Conservation (phyloP, 2,329 filamentous ascomycete species). For the Fusarium sp. region DNA sequence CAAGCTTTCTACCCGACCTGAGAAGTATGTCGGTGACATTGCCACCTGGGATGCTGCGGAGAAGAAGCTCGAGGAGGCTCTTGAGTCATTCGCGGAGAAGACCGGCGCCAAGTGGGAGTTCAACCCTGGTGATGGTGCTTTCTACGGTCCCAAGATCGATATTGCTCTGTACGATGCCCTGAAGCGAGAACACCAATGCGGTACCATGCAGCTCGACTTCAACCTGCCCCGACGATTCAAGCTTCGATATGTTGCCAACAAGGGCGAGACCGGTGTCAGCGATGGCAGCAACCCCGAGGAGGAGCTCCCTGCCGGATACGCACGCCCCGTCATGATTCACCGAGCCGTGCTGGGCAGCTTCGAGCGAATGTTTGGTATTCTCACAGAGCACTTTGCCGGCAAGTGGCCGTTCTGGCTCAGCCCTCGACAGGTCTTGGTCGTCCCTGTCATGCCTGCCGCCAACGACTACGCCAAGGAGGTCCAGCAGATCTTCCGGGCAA, state of each 20-base stretch:
- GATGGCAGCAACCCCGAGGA: slow-evolving; percentile 59
- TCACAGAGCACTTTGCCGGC: slow-evolving; percentile 86
- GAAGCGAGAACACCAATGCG: slow-evolving; percentile 70
- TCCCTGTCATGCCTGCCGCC: slow-evolving; percentile 79
- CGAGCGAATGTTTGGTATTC: slow-evolving; percentile 76
- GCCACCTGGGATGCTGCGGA: slow-evolving; percentile 93
- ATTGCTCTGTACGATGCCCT: slow-evolving; percentile 93
- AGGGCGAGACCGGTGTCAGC: slow-evolving; percentile 57
- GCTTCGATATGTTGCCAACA: slow-evolving; percentile 65
- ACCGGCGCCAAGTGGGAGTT: slow-evolving; percentile 82
- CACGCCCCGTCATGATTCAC: slow-evolving; percentile 88
- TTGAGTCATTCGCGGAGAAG: slow-evolving; percentile 78
- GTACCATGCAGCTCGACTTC: slow-evolving; percentile 96
- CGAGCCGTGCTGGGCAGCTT: slow-evolving; percentile 82
- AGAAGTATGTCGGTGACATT: slow-evolving; percentile 88
- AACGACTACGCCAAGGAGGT: slow-evolving; percentile 84
- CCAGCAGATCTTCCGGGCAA: slow-evolving; percentile 74
- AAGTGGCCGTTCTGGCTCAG: slow-evolving; percentile 93
- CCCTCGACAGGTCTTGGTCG: slow-evolving; percentile 77
- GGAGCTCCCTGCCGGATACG: slow-evolving; percentile 75
- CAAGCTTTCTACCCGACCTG: slow-evolving; percentile 90
- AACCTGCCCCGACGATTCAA: slow-evolving; percentile 69
- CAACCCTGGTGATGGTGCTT: slow-evolving; percentile 95
- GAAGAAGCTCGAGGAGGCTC: slow-evolving; percentile 79
- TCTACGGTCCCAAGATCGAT: slow-evolving; percentile 99